A percentile compares a stretch with the other conserved stretches of the same genome.
phyloP scores from a whole-genome alignment of 163 green algal species.

The Volvox carteri region DNA sequence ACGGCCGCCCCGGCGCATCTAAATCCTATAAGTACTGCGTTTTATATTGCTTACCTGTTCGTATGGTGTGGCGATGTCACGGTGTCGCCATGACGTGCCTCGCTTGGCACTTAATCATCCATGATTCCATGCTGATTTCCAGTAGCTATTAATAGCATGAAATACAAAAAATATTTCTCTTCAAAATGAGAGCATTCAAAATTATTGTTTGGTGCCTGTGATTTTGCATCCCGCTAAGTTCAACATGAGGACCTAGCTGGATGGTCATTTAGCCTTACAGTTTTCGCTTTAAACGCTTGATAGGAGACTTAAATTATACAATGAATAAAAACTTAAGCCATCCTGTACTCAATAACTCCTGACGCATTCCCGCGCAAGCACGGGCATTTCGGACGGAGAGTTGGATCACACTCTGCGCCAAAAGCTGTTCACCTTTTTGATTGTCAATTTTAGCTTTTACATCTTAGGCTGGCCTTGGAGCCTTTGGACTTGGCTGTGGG shows the following conservation, averaged over 20 bases:
- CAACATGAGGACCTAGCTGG: neutral
- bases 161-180: neutral
- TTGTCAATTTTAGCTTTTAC: neutral
- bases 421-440: neutral
- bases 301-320: neutral
- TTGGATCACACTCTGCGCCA: no score
- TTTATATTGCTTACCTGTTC: neutral
- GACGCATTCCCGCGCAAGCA: neutral
- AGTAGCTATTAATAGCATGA: neutral
- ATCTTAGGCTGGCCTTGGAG: neutral
- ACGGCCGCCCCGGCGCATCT: no score
- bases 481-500: neutral
- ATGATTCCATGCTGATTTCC: neutral
- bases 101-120: neutral
- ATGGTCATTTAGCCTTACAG: neutral
- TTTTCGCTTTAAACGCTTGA: neutral
- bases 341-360: neutral
- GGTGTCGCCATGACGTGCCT: neutral
- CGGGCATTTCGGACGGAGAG: neutral
- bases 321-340: neutral
- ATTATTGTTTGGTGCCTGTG: neutral
- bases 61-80: neutral
- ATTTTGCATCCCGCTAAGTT: neutral
- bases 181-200: neutral
- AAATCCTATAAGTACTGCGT: neutral